A percentile compares a stretch with the other conserved stretches of the same genome.
phyloP scores from a whole-genome alignment of 2,329 filamentous ascomycete genomes.

The Talaromyces amestolkiae region DNA sequence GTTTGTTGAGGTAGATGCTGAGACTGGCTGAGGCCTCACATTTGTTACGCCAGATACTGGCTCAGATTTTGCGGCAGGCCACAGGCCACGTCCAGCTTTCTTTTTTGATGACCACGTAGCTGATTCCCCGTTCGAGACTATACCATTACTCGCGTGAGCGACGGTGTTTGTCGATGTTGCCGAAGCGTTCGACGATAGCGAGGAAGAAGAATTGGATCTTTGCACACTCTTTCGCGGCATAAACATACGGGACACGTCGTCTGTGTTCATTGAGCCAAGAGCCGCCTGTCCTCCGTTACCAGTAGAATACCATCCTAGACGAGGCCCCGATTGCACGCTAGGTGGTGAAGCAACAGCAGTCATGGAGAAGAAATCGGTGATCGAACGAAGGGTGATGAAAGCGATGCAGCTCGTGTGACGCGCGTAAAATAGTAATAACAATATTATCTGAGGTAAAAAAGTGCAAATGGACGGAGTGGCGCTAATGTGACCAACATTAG shows the following conservation, averaged over 20 bases:
- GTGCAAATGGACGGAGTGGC: constrained; percentile 1
- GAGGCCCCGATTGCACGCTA: constrained; percentile 60
- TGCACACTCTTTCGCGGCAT: constrained; percentile 84
- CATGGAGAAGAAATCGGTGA: constrained; percentile 47
- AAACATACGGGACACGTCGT: constrained; percentile 84
- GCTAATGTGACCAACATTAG: constrained; percentile 15
- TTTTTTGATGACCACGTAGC: constrained; percentile 45
- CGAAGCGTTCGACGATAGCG: constrained; percentile 57
- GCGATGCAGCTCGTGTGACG: constrained; percentile 3
- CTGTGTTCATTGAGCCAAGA: constrained; percentile 70
- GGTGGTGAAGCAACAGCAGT: constrained; percentile 66
- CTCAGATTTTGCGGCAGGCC: constrained; percentile 65
- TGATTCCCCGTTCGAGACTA: constrained; percentile 37
- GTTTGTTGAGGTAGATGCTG: constrained; percentile 50
- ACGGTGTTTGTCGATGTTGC: constrained; percentile 53
- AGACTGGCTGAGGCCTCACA: constrained; percentile 60
- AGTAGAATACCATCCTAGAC: constrained; percentile 59
- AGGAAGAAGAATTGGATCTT: constrained; percentile 87
- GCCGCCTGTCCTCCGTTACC: constrained; percentile 59
- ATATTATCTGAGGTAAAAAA: constrained; percentile 8
- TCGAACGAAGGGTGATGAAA: background rate
- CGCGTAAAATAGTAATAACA: background rate
- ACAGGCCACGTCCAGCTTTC: constrained; percentile 54
- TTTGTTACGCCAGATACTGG: constrained; percentile 62
- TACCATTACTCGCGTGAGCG: constrained; percentile 39